phyloP scores from a whole-genome alignment of 768 basidiomycete species.

The Mrakia hoshinonis region DNA sequence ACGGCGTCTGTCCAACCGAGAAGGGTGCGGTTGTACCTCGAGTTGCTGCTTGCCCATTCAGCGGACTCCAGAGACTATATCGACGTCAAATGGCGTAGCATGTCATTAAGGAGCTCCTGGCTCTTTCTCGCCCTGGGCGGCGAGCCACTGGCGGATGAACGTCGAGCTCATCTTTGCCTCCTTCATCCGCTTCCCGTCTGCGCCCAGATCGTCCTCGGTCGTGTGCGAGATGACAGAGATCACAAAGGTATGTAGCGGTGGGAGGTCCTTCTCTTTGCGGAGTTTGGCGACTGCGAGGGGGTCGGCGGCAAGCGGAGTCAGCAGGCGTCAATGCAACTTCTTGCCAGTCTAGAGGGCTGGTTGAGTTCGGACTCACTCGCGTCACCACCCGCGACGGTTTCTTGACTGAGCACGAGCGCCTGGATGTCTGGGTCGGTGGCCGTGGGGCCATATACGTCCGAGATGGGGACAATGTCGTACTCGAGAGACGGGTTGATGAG shows the following conservation, averaged over 20 bases:
- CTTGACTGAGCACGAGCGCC: constrained; percentile 80
- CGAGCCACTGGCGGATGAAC: constrained; percentile 82
- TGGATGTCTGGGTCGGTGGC: constrained; percentile 80
- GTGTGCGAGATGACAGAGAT: constrained; percentile 85
- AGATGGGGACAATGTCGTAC: constrained; percentile 59
- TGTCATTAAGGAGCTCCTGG: no score
- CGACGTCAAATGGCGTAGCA: no score
- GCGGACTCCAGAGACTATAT: no score
- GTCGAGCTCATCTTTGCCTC: constrained; percentile 85
- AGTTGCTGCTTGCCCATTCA: no score
- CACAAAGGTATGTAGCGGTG: constrained; percentile 57
- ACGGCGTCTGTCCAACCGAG: no score
- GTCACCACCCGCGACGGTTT: constrained; percentile 68
- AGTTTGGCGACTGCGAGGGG: constrained; percentile 52
- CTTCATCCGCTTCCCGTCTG: constrained; percentile 50
- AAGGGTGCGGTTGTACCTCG: no score
- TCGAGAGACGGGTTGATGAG: constrained; percentile 15
- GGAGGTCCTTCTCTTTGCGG: constrained; percentile 52
- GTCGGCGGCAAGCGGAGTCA: background rate
- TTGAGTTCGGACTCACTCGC: constrained; percentile 51
- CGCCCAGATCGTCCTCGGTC: constrained; percentile 31
- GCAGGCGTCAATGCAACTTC: no score
- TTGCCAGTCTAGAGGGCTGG: no score
- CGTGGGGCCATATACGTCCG: constrained; percentile 86
- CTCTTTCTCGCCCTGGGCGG: background rate